phyloP scores from a whole-genome alignment of 108 stramenopile genomes.

The Nitzschia palea region DNA sequence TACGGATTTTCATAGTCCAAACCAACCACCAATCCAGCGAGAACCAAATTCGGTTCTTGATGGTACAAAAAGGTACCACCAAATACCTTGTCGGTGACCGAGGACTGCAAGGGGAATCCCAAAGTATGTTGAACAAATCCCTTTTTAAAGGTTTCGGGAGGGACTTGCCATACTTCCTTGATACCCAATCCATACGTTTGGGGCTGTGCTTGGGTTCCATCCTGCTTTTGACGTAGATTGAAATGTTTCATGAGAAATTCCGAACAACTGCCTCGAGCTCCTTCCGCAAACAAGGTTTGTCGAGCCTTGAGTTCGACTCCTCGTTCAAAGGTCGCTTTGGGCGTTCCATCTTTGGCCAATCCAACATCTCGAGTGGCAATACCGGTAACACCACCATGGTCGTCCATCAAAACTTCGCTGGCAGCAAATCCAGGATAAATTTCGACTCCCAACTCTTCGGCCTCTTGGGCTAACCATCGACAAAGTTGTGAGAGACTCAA shows the following conservation, averaged over 20 bases:
- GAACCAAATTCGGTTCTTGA: slow-evolving; percentile 92
- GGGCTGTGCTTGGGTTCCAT: slow-evolving; percentile 53
- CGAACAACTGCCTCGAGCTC: slow-evolving; percentile 93
- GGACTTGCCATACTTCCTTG: slow-evolving; percentile 99
- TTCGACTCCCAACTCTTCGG: slow-evolving; percentile 97
- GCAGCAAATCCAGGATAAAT: slow-evolving; percentile 98
- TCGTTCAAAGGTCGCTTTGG: slow-evolving; percentile 93
- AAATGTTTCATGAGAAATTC: slow-evolving; percentile 92
- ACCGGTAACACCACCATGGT: slow-evolving; percentile 65
- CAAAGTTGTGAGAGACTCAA: slow-evolving; percentile 88
- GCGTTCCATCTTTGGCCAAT: slow-evolving; percentile 88
- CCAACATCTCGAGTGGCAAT: slow-evolving; percentile 98
- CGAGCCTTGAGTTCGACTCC: slow-evolving; percentile 95
- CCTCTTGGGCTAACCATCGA: slow-evolving; percentile 93
- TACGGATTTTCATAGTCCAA: slow-evolving; percentile 99
- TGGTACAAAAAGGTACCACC: slow-evolving; percentile 98
- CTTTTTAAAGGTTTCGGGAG: slow-evolving; percentile 82
- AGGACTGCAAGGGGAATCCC: slow-evolving; percentile 93
- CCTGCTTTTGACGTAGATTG: slow-evolving; percentile 67
- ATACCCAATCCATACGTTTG: slow-evolving; percentile 98
- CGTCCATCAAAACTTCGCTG: slow-evolving; percentile 85
- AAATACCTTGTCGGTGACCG: slow-evolving; percentile 72
- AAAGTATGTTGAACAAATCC: slow-evolving; percentile 98
- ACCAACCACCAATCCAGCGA: slow-evolving; percentile 95
- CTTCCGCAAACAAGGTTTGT: slow-evolving; percentile 99